Evolutionary conservation across 345 rosid genomes (phyloP), one percentile per base, ranked within the genome.

Genomic region (Bretschneidera sinensis): DNA sequence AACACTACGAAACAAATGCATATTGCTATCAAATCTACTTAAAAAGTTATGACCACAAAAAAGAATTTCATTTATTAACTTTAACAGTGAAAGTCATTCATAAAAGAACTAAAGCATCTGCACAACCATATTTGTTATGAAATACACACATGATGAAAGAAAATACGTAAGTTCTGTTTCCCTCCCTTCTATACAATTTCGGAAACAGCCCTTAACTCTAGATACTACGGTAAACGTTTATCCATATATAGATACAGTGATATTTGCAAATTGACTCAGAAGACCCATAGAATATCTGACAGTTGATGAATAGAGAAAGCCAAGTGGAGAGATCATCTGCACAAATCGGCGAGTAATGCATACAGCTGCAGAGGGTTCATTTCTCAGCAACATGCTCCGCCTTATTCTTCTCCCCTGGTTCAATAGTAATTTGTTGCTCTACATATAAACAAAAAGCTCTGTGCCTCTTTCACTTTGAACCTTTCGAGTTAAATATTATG

Each of bases 371-470:
- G 61, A 54, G 54, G 61, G 62, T 69, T 64, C 55, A 24, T 48
- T 70, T 55, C 72, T 59, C 58, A 48, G 80, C 70, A 55, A 31
- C 57, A 62, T 61, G 79, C 80, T 62, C 64, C 58, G 43, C 78
- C 74, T 82, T 76, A 75, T 69, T 63, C 65, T 52, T 51, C 62
- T 49, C 73, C 54, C 65, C 65, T 18, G 24, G 72, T 63, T 74
- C 69, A 56, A 43, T n/a, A 63, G 68, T 63, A 62, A 69, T 64
- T 61, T 55, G 61, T 49, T 57, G 50, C 70, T 24, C 79, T 75
- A 71, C 79, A 71, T 73, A 62, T 76, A 51, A 68, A 76, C 74
- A 78, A 69, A 71, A 75, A 35, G 70, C 69, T 65, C 56, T 67
- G 63, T 68, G 76, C 81, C 69, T 60, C 55, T 48, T 47, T 64